Base-by-base conservation (phyloP, 768 basidiomycete genomes). In the Fomitopsis serialis region DNA sequence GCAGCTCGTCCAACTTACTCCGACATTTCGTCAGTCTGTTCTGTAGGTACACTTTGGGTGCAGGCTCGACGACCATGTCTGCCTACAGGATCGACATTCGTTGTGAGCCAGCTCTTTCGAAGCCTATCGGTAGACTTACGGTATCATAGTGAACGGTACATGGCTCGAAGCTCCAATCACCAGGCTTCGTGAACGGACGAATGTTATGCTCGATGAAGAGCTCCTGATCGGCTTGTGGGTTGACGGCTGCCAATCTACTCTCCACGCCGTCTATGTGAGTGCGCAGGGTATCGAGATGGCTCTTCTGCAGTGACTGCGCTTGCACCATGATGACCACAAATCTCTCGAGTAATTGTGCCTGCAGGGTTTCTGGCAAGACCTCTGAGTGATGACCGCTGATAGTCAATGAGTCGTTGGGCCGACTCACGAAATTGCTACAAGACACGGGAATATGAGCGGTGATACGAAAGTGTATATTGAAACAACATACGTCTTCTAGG, bases 11-110 rank as follows among this genome's bases (percentile, higher is more conserved):
- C n/a, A 89, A 63, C 69, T 87, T 90, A 32, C 66, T 71, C 52
- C 80, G 76, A 53, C 78, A 80, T 53, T 75, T 77, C 48, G 70
- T 69, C 23, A 92, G 75, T 57, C 84, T 87, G 65, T 93, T 93
- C 70, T 93, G 91, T 21, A 93, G 72, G 63, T 88, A 81, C 2
- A 89, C 75, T 67, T 89, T 92, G 0, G 91, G 84, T 8, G 78
- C 79, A 21, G 79, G 70, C 34, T 92, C 91, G 12, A 84, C 66
- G 62, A 72, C 84, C 68, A 91, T 78, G 6, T 75, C 79, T 15
- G 21, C n/a, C 19, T 11, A 21, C 2, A 32, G 19, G 44, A 21
- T 21, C 45, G 47, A 50, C 21, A 13, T 32, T 17, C 17, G 15
- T n/a, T n/a, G n/a, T n/a, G n/a, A n/a, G n/a, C n/a, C n/a, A n/a